These are phyloP conservation scores for Chytriomyces sp. DNA, from an alignment of 192 early-diverging fungal species.

Conservation along the genomic window DNA sequence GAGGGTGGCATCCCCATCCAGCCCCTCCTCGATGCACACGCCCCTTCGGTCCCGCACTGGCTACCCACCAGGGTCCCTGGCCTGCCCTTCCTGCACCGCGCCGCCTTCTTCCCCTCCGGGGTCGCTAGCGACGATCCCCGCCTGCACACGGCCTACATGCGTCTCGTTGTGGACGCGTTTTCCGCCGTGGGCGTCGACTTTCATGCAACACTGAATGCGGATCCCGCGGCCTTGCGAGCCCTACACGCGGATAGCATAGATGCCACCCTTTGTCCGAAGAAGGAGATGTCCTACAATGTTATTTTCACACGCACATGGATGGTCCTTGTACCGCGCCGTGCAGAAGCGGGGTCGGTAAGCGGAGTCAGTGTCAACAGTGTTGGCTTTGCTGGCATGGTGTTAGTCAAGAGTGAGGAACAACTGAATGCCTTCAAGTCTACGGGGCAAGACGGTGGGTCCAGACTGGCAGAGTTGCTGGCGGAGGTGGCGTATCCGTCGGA, in stretches of 20 bases:
- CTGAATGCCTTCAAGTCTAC: slow-evolving; percentile 40
- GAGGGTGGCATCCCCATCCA: slow-evolving; percentile 27
- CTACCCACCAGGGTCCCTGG: no score
- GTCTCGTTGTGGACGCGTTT: slow-evolving; percentile 26
- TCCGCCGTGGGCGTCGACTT: slow-evolving; percentile 21
- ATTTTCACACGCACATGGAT: slow-evolving; percentile 56
- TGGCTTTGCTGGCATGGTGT: slow-evolving; percentile 65
- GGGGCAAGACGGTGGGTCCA: no score
- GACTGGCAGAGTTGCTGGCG: slow-evolving; percentile 38
- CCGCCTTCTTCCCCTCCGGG: background rate
- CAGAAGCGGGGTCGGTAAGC: slow-evolving; percentile 31
- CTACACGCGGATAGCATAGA: background rate
- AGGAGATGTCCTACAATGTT: slow-evolving; percentile 59
- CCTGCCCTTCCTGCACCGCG: slow-evolving; percentile 26
- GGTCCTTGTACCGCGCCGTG: slow-evolving; percentile 56
- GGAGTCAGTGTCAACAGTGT: slow-evolving; percentile 64
- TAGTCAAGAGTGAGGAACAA: slow-evolving; percentile 55
- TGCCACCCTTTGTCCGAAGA: background rate
- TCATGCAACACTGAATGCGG: slow-evolving; percentile 12
- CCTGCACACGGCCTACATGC: slow-evolving; percentile 26
- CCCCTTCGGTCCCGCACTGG: no score
- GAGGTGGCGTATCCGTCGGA: slow-evolving; percentile 48
- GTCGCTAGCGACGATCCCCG: background rate
- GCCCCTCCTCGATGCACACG: background rate
- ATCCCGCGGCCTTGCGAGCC: background rate